Conservation (phyloP, 345 rosid species). For the Euclidium syriacum region DNA sequence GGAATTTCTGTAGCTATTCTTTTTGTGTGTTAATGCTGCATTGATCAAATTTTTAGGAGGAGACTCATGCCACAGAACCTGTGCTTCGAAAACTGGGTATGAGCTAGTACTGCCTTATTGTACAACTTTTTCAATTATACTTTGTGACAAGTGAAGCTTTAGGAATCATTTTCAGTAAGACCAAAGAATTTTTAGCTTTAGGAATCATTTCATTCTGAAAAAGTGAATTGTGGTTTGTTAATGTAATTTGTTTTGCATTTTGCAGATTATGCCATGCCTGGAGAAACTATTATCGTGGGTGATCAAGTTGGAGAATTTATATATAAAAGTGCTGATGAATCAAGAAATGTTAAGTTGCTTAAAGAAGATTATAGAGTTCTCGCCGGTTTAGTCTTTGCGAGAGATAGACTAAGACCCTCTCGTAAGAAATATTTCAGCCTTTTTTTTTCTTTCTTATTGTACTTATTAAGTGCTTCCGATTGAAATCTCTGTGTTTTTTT, state of each 20-base stretch:
- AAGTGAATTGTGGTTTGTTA: too few species aligned
- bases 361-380: conserved; percentile 25
- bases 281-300: conserved; percentile 67
- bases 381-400: conserved; percentile 65
- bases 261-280: conserved; percentile 65
- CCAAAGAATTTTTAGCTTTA: background rate
- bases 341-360: conserved; percentile 15
- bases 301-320: conserved; percentile 44
- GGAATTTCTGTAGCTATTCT: too few species aligned
- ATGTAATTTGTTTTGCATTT: conserved; percentile 18
- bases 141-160: background rate
- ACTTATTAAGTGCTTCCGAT: background rate
- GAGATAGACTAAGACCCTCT: conserved; percentile 48
- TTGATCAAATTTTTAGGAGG: conserved; percentile 41
- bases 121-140: background rate
- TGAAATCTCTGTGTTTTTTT: background rate
- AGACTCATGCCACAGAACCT: conserved; percentile 34
- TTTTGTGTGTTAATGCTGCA: background rate
- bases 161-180: too few species aligned
- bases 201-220: too few species aligned
- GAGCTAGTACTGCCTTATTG: conserved; percentile 19
- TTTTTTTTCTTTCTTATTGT: background rate
- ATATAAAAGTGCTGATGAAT: conserved; percentile 35
- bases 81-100: conserved; percentile 60
- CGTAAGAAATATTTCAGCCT: conserved; percentile 37